Base-by-base conservation (phyloP, 2,329 filamentous ascomycete species). In the Cladosporium halotolerans region DNA sequence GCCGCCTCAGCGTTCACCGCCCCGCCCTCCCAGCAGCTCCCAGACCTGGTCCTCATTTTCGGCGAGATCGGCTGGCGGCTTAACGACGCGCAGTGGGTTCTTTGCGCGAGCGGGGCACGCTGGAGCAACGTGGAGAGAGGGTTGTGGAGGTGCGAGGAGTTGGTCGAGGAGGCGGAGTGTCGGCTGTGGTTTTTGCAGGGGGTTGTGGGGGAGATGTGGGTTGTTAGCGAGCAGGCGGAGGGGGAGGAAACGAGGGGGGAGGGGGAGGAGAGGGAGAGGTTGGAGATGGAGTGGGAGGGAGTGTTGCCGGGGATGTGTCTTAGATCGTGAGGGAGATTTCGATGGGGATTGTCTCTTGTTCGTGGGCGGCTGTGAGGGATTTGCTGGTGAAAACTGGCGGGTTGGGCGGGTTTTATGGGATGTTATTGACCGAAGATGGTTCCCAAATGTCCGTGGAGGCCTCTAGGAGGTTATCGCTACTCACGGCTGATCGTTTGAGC, bases 11-110 rank as follows among this genome's bases (percentile, higher is more conserved):
- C 51, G 5, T n/a, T 53, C 19, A 47, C 32, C 4, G 14, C 36
- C 6, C 42, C 43, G n/a, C 3, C 10, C 36, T 32, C 36, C 19
- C 36, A 42, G 9, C 51, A 53, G 28, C 23, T 53, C 5, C 51
- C 51, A 4, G 51, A 53, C 9, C 14, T 53, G 16, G 43, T 53
- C n/a, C 18, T 41, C 34, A 34, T 53, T 9, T 47, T 53, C 43
- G 31, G 19, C 36, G 38, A 42, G 11, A n/a, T 49, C n/a, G 39
- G 43, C 38, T 38, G 32, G 11, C 51, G 51, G 9, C 45, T 53
- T 1, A 23, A 28, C 16, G 28, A 47, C 13, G 19, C 51, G 44
- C 43, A 45, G 28, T 10, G 10, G 7, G 9, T 23, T 13, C 50
- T 53, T 9, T 6, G n/a, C 10, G 14, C 10, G 14, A 5, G 6